Conservation (phyloP, 23 red algal genomes). For the Cyanidioschyzon merolae region DNA sequence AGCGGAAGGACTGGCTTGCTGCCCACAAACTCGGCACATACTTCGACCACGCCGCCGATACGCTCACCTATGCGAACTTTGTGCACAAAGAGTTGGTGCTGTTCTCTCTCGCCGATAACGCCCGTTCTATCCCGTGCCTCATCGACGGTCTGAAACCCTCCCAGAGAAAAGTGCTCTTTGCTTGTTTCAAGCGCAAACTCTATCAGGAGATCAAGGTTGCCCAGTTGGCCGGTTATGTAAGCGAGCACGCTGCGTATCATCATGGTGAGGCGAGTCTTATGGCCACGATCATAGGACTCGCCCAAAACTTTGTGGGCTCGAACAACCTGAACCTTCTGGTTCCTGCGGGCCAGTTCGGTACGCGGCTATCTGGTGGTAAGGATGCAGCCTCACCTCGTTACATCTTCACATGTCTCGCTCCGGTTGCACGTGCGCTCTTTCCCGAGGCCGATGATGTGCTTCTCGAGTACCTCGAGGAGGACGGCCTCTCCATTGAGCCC, state of each 20-base stretch:
- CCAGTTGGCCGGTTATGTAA: conserved; percentile 41
- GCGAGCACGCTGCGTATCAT: conserved; percentile 80
- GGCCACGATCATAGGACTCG: conserved; percentile 32
- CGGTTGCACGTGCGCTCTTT: conserved; percentile 26
- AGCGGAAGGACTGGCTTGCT: conserved; percentile 31
- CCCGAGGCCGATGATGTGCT: conserved; percentile 34
- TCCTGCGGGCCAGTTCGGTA: conserved; percentile 44
- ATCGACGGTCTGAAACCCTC: conserved; percentile 48
- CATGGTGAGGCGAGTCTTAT: conserved; percentile 56
- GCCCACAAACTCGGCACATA: conserved; percentile 20
- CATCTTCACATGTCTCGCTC: conserved; percentile 34
- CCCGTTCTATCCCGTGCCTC: conserved; percentile 32
- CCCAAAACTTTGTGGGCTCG: conserved; percentile 42
- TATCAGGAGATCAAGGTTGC: conserved; percentile 42
- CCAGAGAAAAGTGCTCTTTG: conserved; percentile 39
- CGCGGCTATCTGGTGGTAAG: conserved; percentile 38
- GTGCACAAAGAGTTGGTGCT: conserved; percentile 36
- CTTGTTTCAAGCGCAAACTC: conserved; percentile 25
- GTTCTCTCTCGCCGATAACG: conserved; percentile 28
- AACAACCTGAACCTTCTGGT: conserved; percentile 34
- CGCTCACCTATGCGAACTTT: conserved; percentile 61
- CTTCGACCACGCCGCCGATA: conserved; percentile 55
- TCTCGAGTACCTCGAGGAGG: conserved; percentile 32
- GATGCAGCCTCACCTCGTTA: conserved; percentile 49
- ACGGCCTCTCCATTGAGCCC: conserved; percentile 33